These are phyloP conservation scores for Truncatella angustata DNA, from an alignment of 2,329 filamentous ascomycete species.

Conservation along the genomic window DNA sequence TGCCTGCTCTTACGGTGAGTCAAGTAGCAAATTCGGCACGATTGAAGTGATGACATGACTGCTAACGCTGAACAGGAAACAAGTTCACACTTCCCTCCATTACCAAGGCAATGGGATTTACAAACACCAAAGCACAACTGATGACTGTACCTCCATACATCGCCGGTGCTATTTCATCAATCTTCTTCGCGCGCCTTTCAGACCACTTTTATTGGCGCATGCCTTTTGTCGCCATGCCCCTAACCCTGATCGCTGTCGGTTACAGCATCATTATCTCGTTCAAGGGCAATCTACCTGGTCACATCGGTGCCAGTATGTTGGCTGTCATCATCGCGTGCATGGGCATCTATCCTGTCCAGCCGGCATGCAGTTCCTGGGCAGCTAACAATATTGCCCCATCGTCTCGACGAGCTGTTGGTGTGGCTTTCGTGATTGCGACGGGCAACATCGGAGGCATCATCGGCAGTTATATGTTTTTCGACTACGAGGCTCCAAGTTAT, in stretches of 20 bases:
- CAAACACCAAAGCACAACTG: constrained; percentile 37
- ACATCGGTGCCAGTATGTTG: constrained; percentile 60
- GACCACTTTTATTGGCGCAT: constrained; percentile 65
- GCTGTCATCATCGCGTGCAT: constrained; percentile 66
- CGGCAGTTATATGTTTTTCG: constrained; percentile 37
- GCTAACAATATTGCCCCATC: constrained; percentile 61
- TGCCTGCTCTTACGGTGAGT: constrained; percentile 20
- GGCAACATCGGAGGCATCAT: constrained; percentile 41
- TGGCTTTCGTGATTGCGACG: constrained; percentile 36
- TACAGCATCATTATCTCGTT: constrained; percentile 60
- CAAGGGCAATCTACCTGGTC: constrained; percentile 38
- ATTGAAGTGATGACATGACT: background rate
- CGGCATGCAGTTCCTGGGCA: constrained; percentile 63
- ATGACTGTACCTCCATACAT: constrained; percentile 59
- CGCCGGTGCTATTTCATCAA: constrained; percentile 60
- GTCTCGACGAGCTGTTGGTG: constrained; percentile 32
- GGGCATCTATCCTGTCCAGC: constrained; percentile 68
- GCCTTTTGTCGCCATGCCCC: constrained; percentile 61
- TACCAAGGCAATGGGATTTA: constrained; percentile 34
- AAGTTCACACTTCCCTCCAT: constrained; percentile 32
- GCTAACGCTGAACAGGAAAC: constrained; percentile 16
- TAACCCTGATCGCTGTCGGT: constrained; percentile 59
- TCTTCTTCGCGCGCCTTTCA: constrained; percentile 62
- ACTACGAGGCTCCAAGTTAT: constrained; percentile 30
- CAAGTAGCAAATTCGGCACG: no score